Percentiles rank a stretch among this genome's conserved stretches.
These are phyloP conservation scores for Prunus mira DNA, from an alignment of 306 rosid species.

Conservation along the genomic window DNA sequence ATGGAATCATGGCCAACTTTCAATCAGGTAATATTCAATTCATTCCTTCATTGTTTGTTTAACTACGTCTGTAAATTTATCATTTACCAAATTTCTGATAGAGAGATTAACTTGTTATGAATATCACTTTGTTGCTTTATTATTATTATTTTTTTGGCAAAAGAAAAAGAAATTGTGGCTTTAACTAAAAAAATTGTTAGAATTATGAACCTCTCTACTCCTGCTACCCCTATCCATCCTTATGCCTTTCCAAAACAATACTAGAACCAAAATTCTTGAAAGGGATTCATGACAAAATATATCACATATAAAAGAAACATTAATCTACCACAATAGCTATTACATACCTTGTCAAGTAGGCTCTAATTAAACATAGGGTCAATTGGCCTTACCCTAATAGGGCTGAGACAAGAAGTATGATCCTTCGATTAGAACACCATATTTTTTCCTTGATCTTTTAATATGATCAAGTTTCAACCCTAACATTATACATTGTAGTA, in stretches of 20 bases:
- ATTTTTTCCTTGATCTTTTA: background rate
- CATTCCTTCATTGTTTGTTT: background rate
- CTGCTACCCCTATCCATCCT: background rate
- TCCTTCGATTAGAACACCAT: too few relatives aligned
- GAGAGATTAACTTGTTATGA: background rate
- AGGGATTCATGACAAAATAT: background rate
- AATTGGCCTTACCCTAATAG: background rate
- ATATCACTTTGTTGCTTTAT: background rate
- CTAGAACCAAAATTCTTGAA: background rate
- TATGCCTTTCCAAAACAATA: background rate
- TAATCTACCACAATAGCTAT: background rate
- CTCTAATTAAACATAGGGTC: background rate
- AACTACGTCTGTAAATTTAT: background rate
- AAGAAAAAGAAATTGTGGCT: too few relatives aligned
- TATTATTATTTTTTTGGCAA: too few relatives aligned
- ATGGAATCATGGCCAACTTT: slow-evolving; percentile 93
- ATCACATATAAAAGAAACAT: background rate
- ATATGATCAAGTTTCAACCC: background rate
- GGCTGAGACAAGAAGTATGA: too few relatives aligned
- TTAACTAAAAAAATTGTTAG: background rate
- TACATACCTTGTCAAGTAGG: background rate
- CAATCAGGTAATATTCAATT: slow-evolving; percentile 62
- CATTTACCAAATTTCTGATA: background rate
- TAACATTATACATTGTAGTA: background rate
- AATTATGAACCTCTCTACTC: background rate